These are phyloP conservation scores for Austroboletus festivus DNA, from an alignment of 768 basidiomycete species.

Conservation along the genomic window DNA sequence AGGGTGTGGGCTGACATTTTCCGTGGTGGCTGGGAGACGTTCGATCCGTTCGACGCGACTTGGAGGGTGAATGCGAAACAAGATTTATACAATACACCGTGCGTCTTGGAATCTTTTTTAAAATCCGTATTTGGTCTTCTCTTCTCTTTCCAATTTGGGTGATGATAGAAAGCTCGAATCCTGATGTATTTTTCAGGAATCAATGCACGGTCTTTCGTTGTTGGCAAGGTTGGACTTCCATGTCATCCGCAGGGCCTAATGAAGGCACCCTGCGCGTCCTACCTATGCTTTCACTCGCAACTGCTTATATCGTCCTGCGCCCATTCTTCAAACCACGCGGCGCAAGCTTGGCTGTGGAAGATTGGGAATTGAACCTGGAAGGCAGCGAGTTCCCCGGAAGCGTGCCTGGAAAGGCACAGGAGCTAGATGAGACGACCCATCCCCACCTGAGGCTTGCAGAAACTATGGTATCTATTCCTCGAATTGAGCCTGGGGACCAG, in stretches of 20 bases:
- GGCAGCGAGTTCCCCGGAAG: slow-evolving; percentile 53
- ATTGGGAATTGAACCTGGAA: slow-evolving; percentile 58
- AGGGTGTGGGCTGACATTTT: slow-evolving; percentile 44
- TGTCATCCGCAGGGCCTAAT: slow-evolving; percentile 50
- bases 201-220: slow-evolving; percentile 55
- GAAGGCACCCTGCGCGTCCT: slow-evolving; percentile 67
- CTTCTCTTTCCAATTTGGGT: too few species aligned
- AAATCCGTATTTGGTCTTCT: neutral
- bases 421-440: slow-evolving; percentile 53
- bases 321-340: slow-evolving; percentile 58
- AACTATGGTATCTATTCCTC: slow-evolving; percentile 58
- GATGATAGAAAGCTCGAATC: neutral
- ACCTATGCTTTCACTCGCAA: slow-evolving; percentile 51
- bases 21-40: slow-evolving; percentile 43
- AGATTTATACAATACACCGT: slow-evolving; percentile 63
- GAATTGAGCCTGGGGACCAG: slow-evolving; percentile 61
- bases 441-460: slow-evolving; percentile 56
- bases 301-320: slow-evolving; percentile 60
- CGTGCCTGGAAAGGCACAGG: slow-evolving; percentile 51
- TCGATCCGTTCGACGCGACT: slow-evolving; percentile 49
- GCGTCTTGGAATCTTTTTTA: slow-evolving; percentile 19
- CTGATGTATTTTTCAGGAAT: slow-evolving; percentile 32
- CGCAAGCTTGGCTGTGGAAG: slow-evolving; percentile 37
- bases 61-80: slow-evolving; percentile 49
- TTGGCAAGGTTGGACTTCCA: slow-evolving; percentile 57